Conservation (phyloP, 768 basidiomycete genomes). For the Termitomyces sp. region DNA sequence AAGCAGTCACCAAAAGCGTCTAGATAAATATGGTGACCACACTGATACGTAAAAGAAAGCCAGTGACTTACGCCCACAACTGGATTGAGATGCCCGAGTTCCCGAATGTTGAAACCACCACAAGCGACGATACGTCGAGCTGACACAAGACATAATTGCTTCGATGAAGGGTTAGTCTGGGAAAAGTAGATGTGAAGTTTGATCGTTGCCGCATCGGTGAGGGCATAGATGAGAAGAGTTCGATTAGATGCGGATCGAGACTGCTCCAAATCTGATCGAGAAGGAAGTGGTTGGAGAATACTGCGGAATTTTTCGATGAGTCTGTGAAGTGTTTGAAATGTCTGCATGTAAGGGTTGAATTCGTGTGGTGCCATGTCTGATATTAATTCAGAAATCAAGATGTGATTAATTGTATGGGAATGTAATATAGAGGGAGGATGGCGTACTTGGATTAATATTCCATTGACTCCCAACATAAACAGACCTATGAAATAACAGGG, state of each 20-base stretch:
- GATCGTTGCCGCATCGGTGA: constrained; percentile 47
- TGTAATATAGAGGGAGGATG: background rate
- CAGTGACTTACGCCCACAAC: constrained; percentile 49
- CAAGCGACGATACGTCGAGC: constrained; percentile 40
- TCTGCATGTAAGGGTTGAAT: constrained; percentile 35
- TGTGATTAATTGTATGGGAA: background rate
- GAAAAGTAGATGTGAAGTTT: constrained; percentile 49
- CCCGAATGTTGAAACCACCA: constrained; percentile 34
- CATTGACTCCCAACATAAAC: constrained; percentile 49
- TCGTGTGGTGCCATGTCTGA: constrained; percentile 41
- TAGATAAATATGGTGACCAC: constrained; percentile 17
- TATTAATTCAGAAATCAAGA: constrained; percentile 1
- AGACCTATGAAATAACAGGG: constrained; percentile 56
- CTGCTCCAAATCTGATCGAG: constrained; percentile 26
- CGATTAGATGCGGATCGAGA: constrained; percentile 34
- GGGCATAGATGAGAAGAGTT: constrained; percentile 40
- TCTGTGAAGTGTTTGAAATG: constrained; percentile 42
- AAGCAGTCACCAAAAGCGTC: constrained; percentile 46
- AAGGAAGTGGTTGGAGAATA: constrained; percentile 29
- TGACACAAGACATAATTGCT: constrained; percentile 38
- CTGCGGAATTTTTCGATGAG: constrained; percentile 40
- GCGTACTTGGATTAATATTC: constrained; percentile 39
- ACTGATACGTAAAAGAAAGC: background rate
- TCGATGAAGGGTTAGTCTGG: constrained; percentile 37
- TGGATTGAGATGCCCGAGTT: constrained; percentile 40